Evolutionary conservation across 129 eudicot genomes (phyloP), one percentile per base, ranked within the genome.

Genomic region (Centella asiatica): DNA sequence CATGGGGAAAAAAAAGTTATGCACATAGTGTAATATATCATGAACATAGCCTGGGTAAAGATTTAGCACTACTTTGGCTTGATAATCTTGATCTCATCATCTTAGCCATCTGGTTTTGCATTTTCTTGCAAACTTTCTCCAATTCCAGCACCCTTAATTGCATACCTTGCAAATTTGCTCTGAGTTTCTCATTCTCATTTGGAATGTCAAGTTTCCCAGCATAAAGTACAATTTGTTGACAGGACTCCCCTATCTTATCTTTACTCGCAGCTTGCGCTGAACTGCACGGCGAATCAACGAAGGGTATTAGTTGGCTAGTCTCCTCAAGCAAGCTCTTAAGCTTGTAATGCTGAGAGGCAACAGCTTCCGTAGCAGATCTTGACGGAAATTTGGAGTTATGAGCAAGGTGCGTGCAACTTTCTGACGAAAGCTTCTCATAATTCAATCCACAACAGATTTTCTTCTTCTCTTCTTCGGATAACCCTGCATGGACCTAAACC

Each of bases 11-110:
- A 12, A 15, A n/a, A 12, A 28, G 61, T 27, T 23, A 25, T 36
- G 33, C 28, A 66, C 19, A 52, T 45, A 0, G 6, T 22, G 18
- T 20, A 23, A 52, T 52, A n/a, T 32, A 72, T 77, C 74, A 87
- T 65, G 92, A 87, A 76, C 96, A 87, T 19, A 84, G 81, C 75
- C 80, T 84, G 44, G 96, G 96, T 72, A 88, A 74, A 22, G 93
- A 81, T 76, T 71, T 88, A 62, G 82, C 72, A 66, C 70, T 81
- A 42, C 69, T 74, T 18, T 74, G 85, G 65, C 69, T 77, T 52
- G 88, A 69, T 57, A 73, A 63, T 77, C 69, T 88, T 66, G 93
- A 76, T 74, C 73, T 90, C 77, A 77, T 81, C 73, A 84, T 73
- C 74, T 87, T 90, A 29, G 80, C 19, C 95, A 87, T 86, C 53